Evolutionary conservation across 2,329 filamentous ascomycete species (phyloP), one percentile per base, ranked within the genome.

Genomic region (Clonostachys chloroleuca): DNA sequence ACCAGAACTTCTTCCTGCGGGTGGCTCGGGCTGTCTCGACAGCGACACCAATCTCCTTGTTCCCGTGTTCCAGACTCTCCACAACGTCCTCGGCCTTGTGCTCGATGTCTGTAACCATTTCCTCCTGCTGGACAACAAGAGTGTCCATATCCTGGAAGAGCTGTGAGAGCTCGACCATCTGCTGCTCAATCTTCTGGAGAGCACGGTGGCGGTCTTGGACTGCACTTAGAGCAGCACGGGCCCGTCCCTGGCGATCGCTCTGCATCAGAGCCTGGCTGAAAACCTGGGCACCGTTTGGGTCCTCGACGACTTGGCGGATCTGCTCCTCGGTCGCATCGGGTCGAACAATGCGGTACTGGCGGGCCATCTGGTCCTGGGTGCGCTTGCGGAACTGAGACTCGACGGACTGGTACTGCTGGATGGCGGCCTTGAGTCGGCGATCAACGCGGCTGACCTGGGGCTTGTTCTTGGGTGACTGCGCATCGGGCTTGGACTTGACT

Each of bases 1-100:
- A 96, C 65, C 88, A 92, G 92, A 91, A 96, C 87, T 96, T 96
- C 90, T 95, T 95, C 73, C 84, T 89, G 56, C 89, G 80, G 44
- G 87, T 89, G 57, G 83, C 81, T 64, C 86, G 78, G 9, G 92
- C 92, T 56, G 89, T 95, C 51, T 79, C 77, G 52, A 96, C 87
- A 12, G 92, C 92, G n/a, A 80, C 80, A 37, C 78, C 83, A 50
- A 97, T 87, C 66, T 96, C 83, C 52, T 83, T 79, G 61, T 94
- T 96, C 54, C 86, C 92, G 65, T 94, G 87, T 59, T 86, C 82
- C 43, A 96, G 80, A 66, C 97, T 89, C 49, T 87, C 83, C 43
- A 88, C 83, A 37, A 94, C 87, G 61, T 95, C 87, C 67, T 95
- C 88, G 36, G 83, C 89, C 70, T 92, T 90, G 59, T 86, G 80